Base-by-base conservation (phyloP, 2,329 filamentous ascomycete species). In the Monilinia vaccinii-corymbosi region DNA sequence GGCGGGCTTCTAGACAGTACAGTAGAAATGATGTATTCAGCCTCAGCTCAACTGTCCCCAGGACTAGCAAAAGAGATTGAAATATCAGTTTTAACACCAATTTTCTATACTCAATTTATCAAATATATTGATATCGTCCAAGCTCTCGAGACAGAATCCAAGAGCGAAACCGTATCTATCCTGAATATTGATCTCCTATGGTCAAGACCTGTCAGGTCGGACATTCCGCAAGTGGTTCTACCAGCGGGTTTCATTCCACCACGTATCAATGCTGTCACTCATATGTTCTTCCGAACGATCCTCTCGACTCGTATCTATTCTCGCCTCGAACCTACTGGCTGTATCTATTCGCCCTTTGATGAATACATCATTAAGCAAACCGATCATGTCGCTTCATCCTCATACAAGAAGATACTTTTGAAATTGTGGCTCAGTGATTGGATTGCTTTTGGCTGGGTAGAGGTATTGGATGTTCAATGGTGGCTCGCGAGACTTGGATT, bases 101-200 rank as follows among this genome's bases (percentile, higher is more conserved):
- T 74, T 0, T 90, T 90, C 68, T 90, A 90, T 73, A 78, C 81
- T 14, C 79, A 85, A 32, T 84, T 89, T 51, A 76, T 84, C 0
- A 78, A 81, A 63, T 88, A 89, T 67, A 75, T 80, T 18, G 46
- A 61, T 14, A 25, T 42, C 11, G 3, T 58, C 11, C 14, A 44
- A 34, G 59, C 23, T n/a, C 25, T 58, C 13, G 36, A 58, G 0
- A 46, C 21, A 21, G 57, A 46, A 32, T 45, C 28, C 16, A 56
- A 55, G 23, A 31, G 47, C 36, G 32, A 60, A 50, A 59, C 21
- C 7, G 13, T 60, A 47, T 55, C 48, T 3, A 23, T 44, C 18
- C 28, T 40, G 1, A 16, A 52, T 18, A 16, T 34, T 25, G 25
- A 46, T 53, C 21, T 59, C 23, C 13, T 59, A 28, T 45, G 48